Conservation (phyloP, 345 rosid genomes). For the Corymbia maculata region DNA sequence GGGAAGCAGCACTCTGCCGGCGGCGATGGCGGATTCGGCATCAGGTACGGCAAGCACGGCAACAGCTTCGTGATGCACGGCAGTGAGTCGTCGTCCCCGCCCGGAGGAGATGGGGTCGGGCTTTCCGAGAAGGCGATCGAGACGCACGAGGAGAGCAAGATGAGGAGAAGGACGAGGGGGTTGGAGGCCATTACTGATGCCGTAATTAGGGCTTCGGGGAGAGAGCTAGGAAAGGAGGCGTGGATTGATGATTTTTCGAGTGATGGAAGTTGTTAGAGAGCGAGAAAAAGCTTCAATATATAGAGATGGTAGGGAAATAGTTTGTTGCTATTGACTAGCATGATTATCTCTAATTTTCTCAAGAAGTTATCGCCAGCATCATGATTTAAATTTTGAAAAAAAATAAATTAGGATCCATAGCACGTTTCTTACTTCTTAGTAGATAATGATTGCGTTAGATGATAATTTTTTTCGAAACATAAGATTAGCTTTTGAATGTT, state of each 20-base stretch:
- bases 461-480: not conserved
- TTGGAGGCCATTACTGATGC: not conserved
- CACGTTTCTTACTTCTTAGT: not conserved
- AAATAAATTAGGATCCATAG: not conserved
- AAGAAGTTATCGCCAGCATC: not conserved
- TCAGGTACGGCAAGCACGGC: conserved; percentile 32
- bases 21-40: not conserved
- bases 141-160: not conserved
- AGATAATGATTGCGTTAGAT: not conserved
- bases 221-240: not conserved
- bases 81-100: not conserved
- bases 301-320: not conserved
- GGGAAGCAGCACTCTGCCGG: conserved; percentile 45
- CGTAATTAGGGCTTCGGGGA: not conserved
- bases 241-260: not conserved
- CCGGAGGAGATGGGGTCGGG: not conserved
- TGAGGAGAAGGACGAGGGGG: not conserved
- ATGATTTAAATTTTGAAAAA: not conserved
- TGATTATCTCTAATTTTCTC: not conserved
- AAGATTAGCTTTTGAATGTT: not conserved
- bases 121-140: not conserved
- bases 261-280: not conserved
- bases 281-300: not conserved
- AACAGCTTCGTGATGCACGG: conserved; percentile 26
- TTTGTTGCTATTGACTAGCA: not conserved